Evolutionary conservation across 176 grass and related monocot species (phyloP).

Genomic region (Puccinellia tenuiflora): DNA sequence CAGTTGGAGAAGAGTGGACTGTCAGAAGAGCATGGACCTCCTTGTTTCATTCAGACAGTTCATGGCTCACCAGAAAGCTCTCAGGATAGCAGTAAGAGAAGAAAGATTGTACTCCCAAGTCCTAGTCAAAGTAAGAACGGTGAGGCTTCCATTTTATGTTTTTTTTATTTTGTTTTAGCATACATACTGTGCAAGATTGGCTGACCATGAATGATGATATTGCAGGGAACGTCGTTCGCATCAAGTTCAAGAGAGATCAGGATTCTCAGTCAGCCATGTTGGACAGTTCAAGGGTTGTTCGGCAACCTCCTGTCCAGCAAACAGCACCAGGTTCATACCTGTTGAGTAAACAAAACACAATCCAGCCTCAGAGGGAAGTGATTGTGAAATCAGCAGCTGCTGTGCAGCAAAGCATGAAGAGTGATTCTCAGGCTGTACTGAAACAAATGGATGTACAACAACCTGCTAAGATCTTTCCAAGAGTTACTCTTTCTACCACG

Average conservation of each 20-base stretch:
- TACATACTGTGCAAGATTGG: background rate
- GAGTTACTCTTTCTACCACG: background rate
- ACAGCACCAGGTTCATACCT: background rate
- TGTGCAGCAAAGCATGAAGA: background rate
- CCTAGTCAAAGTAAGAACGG: conserved; percentile 43
- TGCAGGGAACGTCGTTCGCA: conserved; percentile 31
- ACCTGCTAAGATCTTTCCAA: background rate
- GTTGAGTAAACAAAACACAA: conserved; percentile 4
- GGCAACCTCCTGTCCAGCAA: conserved; percentile 1
- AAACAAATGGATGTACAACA: background rate
- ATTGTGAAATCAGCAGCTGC: background rate
- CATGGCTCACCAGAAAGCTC: conserved; percentile 55
- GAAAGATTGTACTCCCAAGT: conserved; percentile 33
- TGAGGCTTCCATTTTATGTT: background rate
- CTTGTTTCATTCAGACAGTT: conserved; percentile 19
- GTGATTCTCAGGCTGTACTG: background rate
- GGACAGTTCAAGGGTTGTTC: conserved; percentile 11
- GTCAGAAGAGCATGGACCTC: conserved; percentile 57
- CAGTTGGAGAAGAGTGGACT: conserved; percentile 58
- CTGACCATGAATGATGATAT: background rate
- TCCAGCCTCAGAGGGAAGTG: background rate
- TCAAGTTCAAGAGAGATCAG: conserved; percentile 30
- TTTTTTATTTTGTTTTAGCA: background rate
- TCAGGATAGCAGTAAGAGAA: conserved; percentile 69
- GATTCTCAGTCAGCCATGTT: background rate